Base-by-base conservation (phyloP, 345 rosid species). In the Turnera subulata region DNA sequence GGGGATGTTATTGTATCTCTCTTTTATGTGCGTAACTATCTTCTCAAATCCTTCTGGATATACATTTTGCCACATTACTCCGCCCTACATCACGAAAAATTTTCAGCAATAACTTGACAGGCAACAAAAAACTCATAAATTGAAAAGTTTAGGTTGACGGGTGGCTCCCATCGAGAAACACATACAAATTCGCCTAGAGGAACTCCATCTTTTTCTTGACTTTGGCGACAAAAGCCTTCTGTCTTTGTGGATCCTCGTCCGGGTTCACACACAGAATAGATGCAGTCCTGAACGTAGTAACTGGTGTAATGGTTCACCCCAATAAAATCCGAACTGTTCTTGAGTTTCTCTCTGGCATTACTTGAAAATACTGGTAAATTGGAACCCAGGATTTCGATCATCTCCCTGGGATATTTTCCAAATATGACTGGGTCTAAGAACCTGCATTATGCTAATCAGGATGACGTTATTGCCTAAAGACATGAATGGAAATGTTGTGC, bases 41-140 rank as follows among this genome's bases (percentile, higher is more conserved):
- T 75, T 71, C 58, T 71, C 79, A 80, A 81, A 70, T 24, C 89
- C 84, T 64, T 62, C 38, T 2, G 86, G 86, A 65, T 70, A 71
- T 40, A 78, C 61, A 57, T 59, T 52, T 51, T 55, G 63, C 97
- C 93, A 87, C 11, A 67, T 50, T 26, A 80, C 47, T 29, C 21
- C 52, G 11, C 52, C 24, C 52, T 48, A 22, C 11, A n/a, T 4
- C 52, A 48, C 29, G 21, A 48, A 48, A n/a, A n/a, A n/a, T n/a
- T n/a, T n/a, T n/a, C n/a, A n/a, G n/a, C n/a, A n/a, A n/a, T n/a
- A n/a, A n/a, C n/a, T n/a, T n/a, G n/a, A n/a, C n/a, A n/a, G n/a
- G n/a, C n/a, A n/a, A n/a, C n/a, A n/a, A n/a, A n/a, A 22, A 22
- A 14, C 11, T 23, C 23, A 48, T 20, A 22, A 48, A 48, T 14